phyloP scores from a whole-genome alignment of 345 rosid species.

The Ceriops decandra region DNA sequence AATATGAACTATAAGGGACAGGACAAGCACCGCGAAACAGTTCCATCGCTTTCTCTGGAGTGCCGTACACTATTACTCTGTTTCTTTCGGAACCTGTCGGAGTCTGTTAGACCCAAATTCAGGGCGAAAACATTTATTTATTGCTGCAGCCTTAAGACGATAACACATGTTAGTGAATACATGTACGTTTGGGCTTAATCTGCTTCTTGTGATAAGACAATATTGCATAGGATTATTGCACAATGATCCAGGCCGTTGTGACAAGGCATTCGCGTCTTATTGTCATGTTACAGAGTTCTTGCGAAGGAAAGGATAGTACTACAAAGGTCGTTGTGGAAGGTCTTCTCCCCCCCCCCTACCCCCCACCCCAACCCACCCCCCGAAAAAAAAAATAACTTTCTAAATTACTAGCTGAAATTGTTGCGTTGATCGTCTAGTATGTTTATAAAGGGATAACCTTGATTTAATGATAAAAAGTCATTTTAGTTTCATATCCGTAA shows the following conservation, averaged over 20 bases:
- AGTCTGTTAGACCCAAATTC: background rate
- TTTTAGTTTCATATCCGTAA: too few species aligned
- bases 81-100: conserved; percentile 4
- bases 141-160: conserved; percentile 26
- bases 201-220: background rate
- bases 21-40: conserved; percentile 2
- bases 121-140: too few species aligned
- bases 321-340: too few species aligned
- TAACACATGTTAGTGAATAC: background rate
- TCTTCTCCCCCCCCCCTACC: too few species aligned
- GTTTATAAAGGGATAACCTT: too few species aligned
- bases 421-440: too few species aligned
- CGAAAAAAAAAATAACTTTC: too few species aligned
- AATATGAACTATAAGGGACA: too few species aligned
- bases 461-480: too few species aligned
- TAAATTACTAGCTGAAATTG: too few species aligned
- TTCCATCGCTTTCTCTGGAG: conserved; percentile 35
- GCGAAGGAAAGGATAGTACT: too few species aligned
- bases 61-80: conserved; percentile 21
- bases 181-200: background rate
- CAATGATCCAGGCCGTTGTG: background rate
- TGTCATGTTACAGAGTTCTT: background rate
- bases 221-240: background rate
- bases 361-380: too few species aligned
- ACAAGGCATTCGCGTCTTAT: background rate